Conservation (phyloP, 345 rosid species). For the Brassica rapa region DNA sequence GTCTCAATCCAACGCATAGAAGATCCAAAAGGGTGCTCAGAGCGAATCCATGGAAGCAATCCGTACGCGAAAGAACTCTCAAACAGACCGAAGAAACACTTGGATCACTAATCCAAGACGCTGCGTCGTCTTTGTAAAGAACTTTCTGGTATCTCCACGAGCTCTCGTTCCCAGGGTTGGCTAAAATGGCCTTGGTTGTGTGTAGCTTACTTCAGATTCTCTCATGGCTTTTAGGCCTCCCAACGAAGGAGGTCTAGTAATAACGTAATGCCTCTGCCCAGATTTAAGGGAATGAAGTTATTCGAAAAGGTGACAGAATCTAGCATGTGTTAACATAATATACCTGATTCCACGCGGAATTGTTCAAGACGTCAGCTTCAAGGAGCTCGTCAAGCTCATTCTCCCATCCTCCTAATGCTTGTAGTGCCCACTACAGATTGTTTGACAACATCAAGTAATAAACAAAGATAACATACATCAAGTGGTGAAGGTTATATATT, state of each 20-base stretch:
- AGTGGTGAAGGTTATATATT: neutral
- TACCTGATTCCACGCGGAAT: slow-evolving; percentile 99
- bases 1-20: slow-evolving; percentile 61
- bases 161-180: slow-evolving; percentile 74
- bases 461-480: neutral
- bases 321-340: neutral
- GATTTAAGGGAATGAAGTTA: neutral
- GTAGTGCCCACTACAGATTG: slow-evolving; percentile 74
- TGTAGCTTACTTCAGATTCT: slow-evolving; percentile 72
- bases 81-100: slow-evolving; percentile 65
- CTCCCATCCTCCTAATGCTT: slow-evolving; percentile 88
- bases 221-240: slow-evolving; percentile 76
- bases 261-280: slow-evolving; percentile 71
- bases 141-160: slow-evolving; percentile 89
- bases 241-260: slow-evolving; percentile 63
- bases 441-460: neutral
- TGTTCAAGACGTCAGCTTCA: slow-evolving; percentile 76
- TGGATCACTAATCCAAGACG: slow-evolving; percentile 58
- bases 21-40: slow-evolving; percentile 78
- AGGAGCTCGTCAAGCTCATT: slow-evolving; percentile 78
- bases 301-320: slow-evolving; percentile 4
- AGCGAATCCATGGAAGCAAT: slow-evolving; percentile 59
- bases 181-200: slow-evolving; percentile 61
- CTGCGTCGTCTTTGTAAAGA: slow-evolving; percentile 61
- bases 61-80: slow-evolving; percentile 47